phyloP scores from a whole-genome alignment of 768 basidiomycete species.

The Lactarius hatsudake region DNA sequence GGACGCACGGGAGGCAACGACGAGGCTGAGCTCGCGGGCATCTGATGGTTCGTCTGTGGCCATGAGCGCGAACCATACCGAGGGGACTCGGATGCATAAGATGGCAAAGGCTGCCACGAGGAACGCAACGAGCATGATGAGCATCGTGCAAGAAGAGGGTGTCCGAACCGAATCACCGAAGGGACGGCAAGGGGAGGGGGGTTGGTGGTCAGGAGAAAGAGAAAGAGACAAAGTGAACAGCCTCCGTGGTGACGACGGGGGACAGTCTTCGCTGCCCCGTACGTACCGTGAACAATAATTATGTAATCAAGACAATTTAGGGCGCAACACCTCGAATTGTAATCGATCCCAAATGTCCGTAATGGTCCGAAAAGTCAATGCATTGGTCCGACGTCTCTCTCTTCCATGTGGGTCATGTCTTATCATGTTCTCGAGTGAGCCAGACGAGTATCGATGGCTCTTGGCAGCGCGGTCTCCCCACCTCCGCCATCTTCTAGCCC shows the following conservation, averaged over 20 bases:
- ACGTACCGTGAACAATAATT: neutral
- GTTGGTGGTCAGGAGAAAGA: neutral
- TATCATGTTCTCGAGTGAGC: neutral
- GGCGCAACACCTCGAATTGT: too few species aligned
- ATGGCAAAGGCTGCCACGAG: slow-evolving; percentile 42
- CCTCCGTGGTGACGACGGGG: neutral
- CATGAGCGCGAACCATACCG: slow-evolving; percentile 65
- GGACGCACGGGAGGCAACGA: slow-evolving; percentile 69
- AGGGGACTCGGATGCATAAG: slow-evolving; percentile 66
- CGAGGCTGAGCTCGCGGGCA: slow-evolving; percentile 60
- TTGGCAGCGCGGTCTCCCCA: neutral
- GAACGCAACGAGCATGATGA: slow-evolving; percentile 41
- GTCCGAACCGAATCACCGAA: slow-evolving; percentile 3
- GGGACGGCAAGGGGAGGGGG: neutral
- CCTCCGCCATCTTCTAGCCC: neutral
- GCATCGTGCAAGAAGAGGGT: slow-evolving; percentile 36
- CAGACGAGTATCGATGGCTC: neutral
- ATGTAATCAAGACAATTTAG: neutral
- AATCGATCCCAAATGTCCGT: neutral
- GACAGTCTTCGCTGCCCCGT: neutral
- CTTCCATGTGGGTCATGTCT: neutral
- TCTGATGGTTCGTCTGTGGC: slow-evolving; percentile 64
- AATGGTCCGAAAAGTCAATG: neutral
- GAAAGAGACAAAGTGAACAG: neutral
- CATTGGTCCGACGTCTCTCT: neutral